Conservation (phyloP, 2,329 filamentous ascomycete species). For the Amphichorda felina region DNA sequence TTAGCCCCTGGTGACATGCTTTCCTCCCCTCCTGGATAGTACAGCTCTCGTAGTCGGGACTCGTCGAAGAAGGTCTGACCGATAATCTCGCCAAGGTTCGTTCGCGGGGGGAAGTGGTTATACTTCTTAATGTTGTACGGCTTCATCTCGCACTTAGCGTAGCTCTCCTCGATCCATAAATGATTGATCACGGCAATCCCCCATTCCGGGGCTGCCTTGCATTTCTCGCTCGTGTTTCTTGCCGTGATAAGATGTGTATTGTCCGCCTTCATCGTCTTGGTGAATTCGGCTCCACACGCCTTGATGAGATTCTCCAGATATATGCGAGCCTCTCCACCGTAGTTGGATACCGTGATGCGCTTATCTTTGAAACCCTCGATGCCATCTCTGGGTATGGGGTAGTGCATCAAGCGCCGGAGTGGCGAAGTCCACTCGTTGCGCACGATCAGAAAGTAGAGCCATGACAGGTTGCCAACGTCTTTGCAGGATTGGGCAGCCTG, state of each 20-base stretch:
- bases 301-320: constrained; percentile 88
- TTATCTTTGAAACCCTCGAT: constrained; percentile 68
- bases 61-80: constrained; percentile 77
- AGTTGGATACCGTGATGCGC: constrained; percentile 87
- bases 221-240: constrained; percentile 83
- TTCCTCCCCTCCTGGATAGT: constrained; percentile 52
- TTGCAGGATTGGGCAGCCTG: constrained; percentile 65
- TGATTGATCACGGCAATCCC: constrained; percentile 84
- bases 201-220: constrained; percentile 85
- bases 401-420: constrained; percentile 72
- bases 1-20: constrained; percentile 27
- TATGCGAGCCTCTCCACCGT: constrained; percentile 83
- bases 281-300: constrained; percentile 77
- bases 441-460: constrained; percentile 87
- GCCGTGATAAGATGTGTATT: constrained; percentile 95
- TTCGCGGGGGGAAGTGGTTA: constrained; percentile 75
- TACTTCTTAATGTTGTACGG: constrained; percentile 64
- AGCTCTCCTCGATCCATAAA: constrained; percentile 95
- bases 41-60: constrained; percentile 47
- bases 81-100: constrained; percentile 86
- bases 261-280: constrained; percentile 87
- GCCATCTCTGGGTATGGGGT: constrained; percentile 66
- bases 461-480: constrained; percentile 82
- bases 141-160: constrained; percentile 74
- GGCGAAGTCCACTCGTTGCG: constrained; percentile 84